Base-by-base conservation (phyloP, 192 early-diverging fungal species). In the Obelidium mucronatum region DNA sequence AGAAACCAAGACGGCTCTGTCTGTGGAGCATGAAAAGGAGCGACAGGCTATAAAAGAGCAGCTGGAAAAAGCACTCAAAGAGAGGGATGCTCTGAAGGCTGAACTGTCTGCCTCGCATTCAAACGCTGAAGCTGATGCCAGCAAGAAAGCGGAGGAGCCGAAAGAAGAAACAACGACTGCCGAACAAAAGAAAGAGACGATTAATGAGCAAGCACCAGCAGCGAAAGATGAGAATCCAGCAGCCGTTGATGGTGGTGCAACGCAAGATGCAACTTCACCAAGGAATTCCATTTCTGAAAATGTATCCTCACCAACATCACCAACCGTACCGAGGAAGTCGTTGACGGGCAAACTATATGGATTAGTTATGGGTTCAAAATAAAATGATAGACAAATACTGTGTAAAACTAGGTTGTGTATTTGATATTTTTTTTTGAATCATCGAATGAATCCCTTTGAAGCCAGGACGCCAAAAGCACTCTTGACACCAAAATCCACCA, bases 401-500 rank as follows among this genome's bases (percentile, higher is more conserved):
- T n/a, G n/a, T n/a, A n/a, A n/a, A n/a, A n/a, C n/a, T n/a, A n/a
- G n/a, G n/a, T n/a, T n/a, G n/a, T n/a, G n/a, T n/a, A n/a, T n/a
- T n/a, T n/a, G n/a, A n/a, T n/a, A n/a, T 52, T 52, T 52, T 52
- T 52, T 15, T 52, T 52, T n/a, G 51, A n/a, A 13, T 66, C 37
- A 66, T n/a, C 33, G 17, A n/a, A 31, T 31, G 34, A 66, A 40
- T 33, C 67, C 67, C 40, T 35, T n/a, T 31, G 81, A 82, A 19
- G 74, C 37, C 0, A 79, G 63, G 8, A 82, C 60, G 28, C 81
- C 81, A 31, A 61, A 73, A 2, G 60, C 70, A 36, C 59, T 73
- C 33, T 59, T 37, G 4, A 77, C 35, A 2, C 78, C 81, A 73
- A 82, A 82, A 15, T 77, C 51, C 28, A 79, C 40, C 34, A 67